Conservation (phyloP, 2,329 filamentous ascomycete species). For the Pyrenochaeta sp. region DNA sequence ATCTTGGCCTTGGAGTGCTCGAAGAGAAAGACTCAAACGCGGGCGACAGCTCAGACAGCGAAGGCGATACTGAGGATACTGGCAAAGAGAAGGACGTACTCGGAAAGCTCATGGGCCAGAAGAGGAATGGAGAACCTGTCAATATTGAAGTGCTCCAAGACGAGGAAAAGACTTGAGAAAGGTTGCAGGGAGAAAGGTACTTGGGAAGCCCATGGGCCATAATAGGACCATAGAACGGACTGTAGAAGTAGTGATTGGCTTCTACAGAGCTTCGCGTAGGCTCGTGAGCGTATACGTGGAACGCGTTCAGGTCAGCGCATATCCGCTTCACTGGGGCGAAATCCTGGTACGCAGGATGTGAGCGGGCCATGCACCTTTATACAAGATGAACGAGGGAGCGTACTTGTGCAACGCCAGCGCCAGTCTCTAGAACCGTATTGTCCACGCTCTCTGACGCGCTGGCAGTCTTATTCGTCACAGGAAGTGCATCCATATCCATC, state of each 20-base stretch:
- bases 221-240: neutral
- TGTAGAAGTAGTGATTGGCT: constrained; percentile 75
- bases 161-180: constrained; percentile 18
- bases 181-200: neutral
- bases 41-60: constrained; percentile 25
- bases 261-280: constrained; percentile 70
- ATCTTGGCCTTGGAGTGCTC: constrained; percentile 57
- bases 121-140: constrained; percentile 23
- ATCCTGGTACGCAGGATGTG: too few species aligned
- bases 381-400: too few species aligned
- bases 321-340: constrained; percentile 76
- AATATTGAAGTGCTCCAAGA: constrained; percentile 43
- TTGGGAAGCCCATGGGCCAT: neutral
- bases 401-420: too few species aligned
- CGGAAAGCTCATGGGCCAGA: constrained; percentile 47
- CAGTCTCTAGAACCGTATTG: too few species aligned
- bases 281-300: constrained; percentile 80
- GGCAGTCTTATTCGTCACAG: too few species aligned
- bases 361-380: too few species aligned
- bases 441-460: too few species aligned
- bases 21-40: constrained; percentile 47
- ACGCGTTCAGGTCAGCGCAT: constrained; percentile 84
- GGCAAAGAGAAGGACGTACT: constrained; percentile 41
- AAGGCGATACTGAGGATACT: constrained; percentile 30
- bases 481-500: too few species aligned